A percentile compares a stretch with the other conserved stretches of the same genome.
These are phyloP conservation scores for Aureoboletus auriporus DNA, from an alignment of 768 basidiomycete species.

Conservation along the genomic window DNA sequence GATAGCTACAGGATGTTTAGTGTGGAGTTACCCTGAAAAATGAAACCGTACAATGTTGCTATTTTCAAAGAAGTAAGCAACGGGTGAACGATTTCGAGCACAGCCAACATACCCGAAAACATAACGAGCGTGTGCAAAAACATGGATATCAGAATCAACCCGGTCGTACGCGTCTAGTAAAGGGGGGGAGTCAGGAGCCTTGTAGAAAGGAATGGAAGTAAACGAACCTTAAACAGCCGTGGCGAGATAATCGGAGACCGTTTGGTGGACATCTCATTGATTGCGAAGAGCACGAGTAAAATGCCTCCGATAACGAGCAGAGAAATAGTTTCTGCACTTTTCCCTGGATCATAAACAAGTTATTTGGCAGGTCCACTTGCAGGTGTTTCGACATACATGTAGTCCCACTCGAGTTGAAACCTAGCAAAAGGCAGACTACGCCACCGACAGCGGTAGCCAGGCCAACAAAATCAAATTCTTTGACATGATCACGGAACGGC, in stretches of 20 bases:
- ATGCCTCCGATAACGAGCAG: slow-evolving; percentile 32
- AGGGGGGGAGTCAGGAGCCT: slow-evolving; percentile 1
- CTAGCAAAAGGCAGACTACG: slow-evolving; percentile 36
- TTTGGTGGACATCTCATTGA: slow-evolving; percentile 34
- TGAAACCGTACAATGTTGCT: slow-evolving; percentile 25
- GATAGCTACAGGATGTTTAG: slow-evolving; percentile 24
- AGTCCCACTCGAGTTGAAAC: slow-evolving; percentile 33
- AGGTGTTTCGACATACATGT: slow-evolving; percentile 22
- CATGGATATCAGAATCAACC: slow-evolving; percentile 25
- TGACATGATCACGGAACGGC: slow-evolving; percentile 27
- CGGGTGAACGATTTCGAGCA: neutral
- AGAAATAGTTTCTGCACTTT: slow-evolving; percentile 30
- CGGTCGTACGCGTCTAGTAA: slow-evolving; percentile 36
- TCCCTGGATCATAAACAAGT: slow-evolving; percentile 21
- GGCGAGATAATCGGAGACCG: slow-evolving; percentile 36
- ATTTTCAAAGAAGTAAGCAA: neutral
- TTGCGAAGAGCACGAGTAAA: slow-evolving; percentile 25
- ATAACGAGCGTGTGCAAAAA: slow-evolving; percentile 35
- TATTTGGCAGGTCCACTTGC: neutral
- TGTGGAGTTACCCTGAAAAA: neutral
- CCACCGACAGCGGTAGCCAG: slow-evolving; percentile 31
- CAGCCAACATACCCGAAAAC: slow-evolving; percentile 24
- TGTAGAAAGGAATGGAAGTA: neutral
- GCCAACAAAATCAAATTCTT: slow-evolving; percentile 39
- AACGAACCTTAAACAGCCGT: slow-evolving; percentile 32